Conservation (phyloP, 148 eudicot species). For the Rhododendron vialii region DNA sequence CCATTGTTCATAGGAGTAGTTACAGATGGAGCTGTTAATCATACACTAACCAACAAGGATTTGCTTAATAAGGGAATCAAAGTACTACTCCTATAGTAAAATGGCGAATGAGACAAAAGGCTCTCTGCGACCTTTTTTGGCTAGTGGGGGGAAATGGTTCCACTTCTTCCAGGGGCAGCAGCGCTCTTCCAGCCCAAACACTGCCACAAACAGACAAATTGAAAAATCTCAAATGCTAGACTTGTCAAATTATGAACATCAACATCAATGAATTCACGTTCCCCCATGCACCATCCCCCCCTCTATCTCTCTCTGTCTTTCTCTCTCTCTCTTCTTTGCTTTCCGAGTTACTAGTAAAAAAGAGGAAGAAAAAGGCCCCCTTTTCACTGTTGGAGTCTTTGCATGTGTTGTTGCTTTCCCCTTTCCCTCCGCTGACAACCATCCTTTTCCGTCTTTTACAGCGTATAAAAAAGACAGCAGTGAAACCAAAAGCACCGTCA, state of each 20-base stretch:
- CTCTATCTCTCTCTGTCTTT: not conserved
- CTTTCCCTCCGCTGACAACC: no score
- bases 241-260: not conserved
- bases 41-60: not conserved
- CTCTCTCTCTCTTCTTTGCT: not conserved
- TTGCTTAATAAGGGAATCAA: not conserved
- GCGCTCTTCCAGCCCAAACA: not conserved
- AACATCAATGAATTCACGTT: not conserved
- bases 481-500: not conserved
- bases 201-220: constrained; percentile 7
- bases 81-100: no score
- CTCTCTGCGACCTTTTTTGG: not conserved
- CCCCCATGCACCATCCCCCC: not conserved
- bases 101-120: not conserved
- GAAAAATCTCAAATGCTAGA: not conserved
- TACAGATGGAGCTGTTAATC: no score
- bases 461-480: not conserved
- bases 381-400: constrained; percentile 4
- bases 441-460: no score
- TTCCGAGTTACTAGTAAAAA: not conserved
- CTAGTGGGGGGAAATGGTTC: not conserved
- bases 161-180: not conserved
- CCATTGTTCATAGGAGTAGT: no score
- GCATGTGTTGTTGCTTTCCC: not conserved
- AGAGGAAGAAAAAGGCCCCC: not conserved